Percentiles rank a stretch among this genome's conserved stretches.
Conservation (phyloP, 176 grass and related monocot species). For the Triticum turgidum region DNA sequence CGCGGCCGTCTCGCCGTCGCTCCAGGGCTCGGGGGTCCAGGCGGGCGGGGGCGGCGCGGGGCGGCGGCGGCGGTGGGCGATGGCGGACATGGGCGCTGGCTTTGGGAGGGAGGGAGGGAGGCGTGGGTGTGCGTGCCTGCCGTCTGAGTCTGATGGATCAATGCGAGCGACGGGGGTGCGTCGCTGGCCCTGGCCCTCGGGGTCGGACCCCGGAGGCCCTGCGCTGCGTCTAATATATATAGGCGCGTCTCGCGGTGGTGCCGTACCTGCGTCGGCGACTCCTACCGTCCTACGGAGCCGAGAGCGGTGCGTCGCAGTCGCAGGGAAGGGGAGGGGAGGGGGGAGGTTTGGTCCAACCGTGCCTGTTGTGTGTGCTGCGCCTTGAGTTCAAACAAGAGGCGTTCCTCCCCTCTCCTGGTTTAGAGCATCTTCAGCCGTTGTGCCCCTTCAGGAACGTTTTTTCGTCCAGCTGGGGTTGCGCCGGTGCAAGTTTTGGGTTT, state of each 20-base stretch:
- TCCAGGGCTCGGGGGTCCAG: slow-evolving; percentile 50
- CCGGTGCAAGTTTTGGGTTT: no score
- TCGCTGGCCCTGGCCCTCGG: not conserved
- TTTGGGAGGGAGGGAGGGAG: not conserved
- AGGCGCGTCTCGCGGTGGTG: not conserved
- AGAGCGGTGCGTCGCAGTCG: not conserved
- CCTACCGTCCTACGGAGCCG: not conserved
- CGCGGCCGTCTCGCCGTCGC: slow-evolving; percentile 46
- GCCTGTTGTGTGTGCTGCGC: no score
- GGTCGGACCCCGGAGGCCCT: not conserved
- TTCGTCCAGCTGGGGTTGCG: no score
- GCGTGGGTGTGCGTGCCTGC: slow-evolving; percentile 17
- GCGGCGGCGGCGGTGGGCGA: slow-evolving; percentile 29
- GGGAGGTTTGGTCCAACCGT: no score
- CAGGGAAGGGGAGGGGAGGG: not conserved
- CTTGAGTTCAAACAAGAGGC: no score
- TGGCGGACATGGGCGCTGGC: slow-evolving; percentile 22
- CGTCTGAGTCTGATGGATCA: not conserved
- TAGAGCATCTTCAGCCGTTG: no score
- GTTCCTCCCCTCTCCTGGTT: no score
- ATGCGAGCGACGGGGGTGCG: not conserved
- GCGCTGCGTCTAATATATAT: not conserved
- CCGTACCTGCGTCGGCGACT: slow-evolving; percentile 2
- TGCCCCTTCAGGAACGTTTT: no score
- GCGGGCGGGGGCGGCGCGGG: slow-evolving; percentile 18